Base-by-base conservation (phyloP, 2,329 filamentous ascomycete genomes). In the Clarireedia homoeocarpa region DNA sequence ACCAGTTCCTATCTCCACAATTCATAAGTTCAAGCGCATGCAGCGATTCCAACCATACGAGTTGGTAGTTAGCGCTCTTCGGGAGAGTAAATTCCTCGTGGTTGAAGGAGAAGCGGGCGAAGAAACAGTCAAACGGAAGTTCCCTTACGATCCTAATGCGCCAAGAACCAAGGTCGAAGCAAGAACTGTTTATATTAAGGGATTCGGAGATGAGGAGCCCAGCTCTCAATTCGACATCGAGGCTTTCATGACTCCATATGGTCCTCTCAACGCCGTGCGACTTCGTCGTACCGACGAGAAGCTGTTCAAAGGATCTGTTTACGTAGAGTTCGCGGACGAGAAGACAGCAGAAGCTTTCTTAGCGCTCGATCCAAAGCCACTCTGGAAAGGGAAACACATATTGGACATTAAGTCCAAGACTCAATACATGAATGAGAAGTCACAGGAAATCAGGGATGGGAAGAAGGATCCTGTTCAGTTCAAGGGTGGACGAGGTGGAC, bases 1-100 rank as follows among this genome's bases (percentile, higher is more conserved):
- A 71, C 81, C 91, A 45, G 85, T 99, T 39, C 77, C 85, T 23
- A 77, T 99, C 63, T 84, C 85, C 67, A 81, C 85, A 59, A 83
- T 99, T 63, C 83, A 85, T 77, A 84, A 77, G 51, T 99, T 99
- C 80, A 92, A 91, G 75, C 91, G 95, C 71, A 99, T 99, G 95
- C 86, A 84, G 63, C 88, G 86, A 66, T 99, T 97, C 81, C 85
- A 94, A 74, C 89, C 90, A 44, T 91, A 91, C 75, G 84, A 82
- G 55, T 86, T 88, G 56, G 82, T 99, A 45, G 85, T 96, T 59
- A 83, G 84, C 53, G 92, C 94, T 38, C 81, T 97, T 52, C 88
- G 86, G 71, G 82, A 88, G 23, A 94, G 89, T 74, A 78, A 80
- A 30, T 74, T 84, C 58, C 78, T 99, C 50, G 82, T 88, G 6